phyloP scores from a whole-genome alignment of 83 land plant species.

The Picea mariana region DNA sequence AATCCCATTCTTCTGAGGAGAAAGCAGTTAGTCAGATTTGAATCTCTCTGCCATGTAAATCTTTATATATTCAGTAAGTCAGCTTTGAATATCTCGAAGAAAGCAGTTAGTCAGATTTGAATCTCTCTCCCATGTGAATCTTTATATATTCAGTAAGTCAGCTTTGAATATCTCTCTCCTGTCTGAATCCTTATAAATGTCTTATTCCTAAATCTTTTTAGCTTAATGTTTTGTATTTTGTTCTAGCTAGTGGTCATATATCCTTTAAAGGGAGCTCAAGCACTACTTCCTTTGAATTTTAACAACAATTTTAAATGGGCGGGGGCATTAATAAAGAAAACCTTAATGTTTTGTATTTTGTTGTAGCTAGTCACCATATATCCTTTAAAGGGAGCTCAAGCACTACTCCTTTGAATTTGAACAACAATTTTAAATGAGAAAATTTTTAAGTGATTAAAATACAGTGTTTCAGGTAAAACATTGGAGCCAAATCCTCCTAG shows the following conservation, averaged over 20 bases:
- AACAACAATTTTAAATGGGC: neutral
- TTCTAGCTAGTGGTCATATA: neutral
- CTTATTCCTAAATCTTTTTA: neutral
- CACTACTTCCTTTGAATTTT: neutral
- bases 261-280: neutral
- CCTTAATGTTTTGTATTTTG: no score
- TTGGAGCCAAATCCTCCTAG: neutral
- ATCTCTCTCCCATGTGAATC: neutral
- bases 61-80: neutral
- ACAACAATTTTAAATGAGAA: neutral
- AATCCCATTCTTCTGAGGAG: no score
- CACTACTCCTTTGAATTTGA: neutral
- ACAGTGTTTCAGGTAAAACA: neutral
- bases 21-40: neutral
- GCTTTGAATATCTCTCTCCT: neutral
- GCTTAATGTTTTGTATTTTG: neutral
- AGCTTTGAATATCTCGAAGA: neutral
- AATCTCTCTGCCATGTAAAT: neutral
- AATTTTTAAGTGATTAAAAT: neutral
- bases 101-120: neutral
- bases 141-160: neutral
- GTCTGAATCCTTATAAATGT: neutral
- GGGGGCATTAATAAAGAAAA: no score
- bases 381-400: neutral
- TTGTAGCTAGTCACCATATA: neutral